These are phyloP conservation scores for Verticillium isaacii DNA, from an alignment of 2,329 filamentous ascomycete species.

Conservation along the genomic window DNA sequence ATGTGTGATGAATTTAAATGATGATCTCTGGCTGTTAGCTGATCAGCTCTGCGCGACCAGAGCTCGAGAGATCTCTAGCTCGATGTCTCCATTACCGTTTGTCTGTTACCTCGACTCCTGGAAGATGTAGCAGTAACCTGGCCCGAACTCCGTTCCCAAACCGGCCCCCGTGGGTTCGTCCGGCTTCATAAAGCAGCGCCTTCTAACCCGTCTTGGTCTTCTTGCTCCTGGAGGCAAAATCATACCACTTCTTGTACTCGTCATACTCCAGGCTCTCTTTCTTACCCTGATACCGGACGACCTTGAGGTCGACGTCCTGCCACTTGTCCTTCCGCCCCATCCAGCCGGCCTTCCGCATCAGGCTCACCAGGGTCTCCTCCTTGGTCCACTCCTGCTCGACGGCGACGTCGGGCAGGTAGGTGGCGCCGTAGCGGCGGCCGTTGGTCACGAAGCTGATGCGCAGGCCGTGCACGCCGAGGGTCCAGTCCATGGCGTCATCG, in stretches of 20 bases:
- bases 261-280: slow-evolving; percentile 66
- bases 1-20: neutral
- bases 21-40: neutral
- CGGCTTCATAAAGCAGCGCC: neutral
- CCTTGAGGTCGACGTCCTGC: slow-evolving; percentile 72
- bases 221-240: slow-evolving; percentile 33
- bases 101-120: neutral
- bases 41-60: neutral
- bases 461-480: slow-evolving; percentile 78
- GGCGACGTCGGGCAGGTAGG: slow-evolving; percentile 90
- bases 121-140: neutral
- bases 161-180: neutral
- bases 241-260: slow-evolving; percentile 76
- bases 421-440: slow-evolving; percentile 71
- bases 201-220: neutral
- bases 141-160: neutral
- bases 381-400: slow-evolving; percentile 92
- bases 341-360: slow-evolving; percentile 97
- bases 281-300: slow-evolving; percentile 82
- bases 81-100: neutral
- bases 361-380: slow-evolving; percentile 81
- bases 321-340: slow-evolving; percentile 72
- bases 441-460: slow-evolving; percentile 78
- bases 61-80: neutral
- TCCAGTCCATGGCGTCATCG: slow-evolving; percentile 75